Base-by-base conservation (phyloP, 768 basidiomycete genomes). In the Lactarius evosmus region DNA sequence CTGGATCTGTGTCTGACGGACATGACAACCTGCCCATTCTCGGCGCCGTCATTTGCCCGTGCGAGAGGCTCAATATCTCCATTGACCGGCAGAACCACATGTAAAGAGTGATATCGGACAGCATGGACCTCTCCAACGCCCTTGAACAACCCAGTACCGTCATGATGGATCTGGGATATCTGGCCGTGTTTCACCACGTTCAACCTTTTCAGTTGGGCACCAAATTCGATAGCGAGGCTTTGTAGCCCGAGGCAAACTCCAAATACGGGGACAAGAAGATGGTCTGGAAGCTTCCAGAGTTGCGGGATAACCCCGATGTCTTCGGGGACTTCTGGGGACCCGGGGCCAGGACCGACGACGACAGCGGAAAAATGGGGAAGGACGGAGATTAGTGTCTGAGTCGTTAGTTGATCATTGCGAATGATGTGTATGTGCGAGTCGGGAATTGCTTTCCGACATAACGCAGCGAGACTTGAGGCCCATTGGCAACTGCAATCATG, bases 181-280 rank as follows among this genome's bases (percentile, higher is more conserved):
- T 88, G 89, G 7, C 90, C 89, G 69, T 91, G 89, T 71, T 91
- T 92, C n/a, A 91, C 90, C 51, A 83, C 78, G 19, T 78, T 69
- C 51, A 93, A 75, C 63, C 85, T 79, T 64, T 79, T 76, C n/a
- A 93, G 72, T 16, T 66, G 71, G 4, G 85, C 91, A 19, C 88
- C 90, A 69, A 78, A 81, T 67, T 85, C 86, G 25, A 85, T 74
- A 4, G 80, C 84, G 34, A 93, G 77, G 70, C 90, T 91, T 72
- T 93, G 91, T 16, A 91, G 78, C 5, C 91, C 91, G 27, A 93
- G 80, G 69, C 91, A 93, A 9, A 93, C 91, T 3, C 91, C 91
- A 69, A 93, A 92, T 54, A 91, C 80, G 4, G 91, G 91, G 8
- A 91, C 70, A 36, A 87, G 58, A 46, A 79, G 70, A 6, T 73